A percentile compares a stretch with the other conserved stretches of the same genome.
phyloP scores from a whole-genome alignment of 148 eudicot genomes.

The Silene uniflora region DNA sequence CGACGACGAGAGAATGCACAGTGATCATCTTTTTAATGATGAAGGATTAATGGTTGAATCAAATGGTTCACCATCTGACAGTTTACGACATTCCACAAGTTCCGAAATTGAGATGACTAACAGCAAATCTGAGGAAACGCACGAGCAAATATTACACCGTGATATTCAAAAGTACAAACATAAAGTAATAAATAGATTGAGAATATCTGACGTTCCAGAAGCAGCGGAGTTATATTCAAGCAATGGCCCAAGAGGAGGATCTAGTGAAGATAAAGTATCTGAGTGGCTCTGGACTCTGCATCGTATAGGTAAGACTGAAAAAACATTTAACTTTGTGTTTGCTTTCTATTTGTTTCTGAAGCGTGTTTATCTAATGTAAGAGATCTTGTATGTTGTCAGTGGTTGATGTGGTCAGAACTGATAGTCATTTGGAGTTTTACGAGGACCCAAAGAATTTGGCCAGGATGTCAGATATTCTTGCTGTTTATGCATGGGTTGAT shows the following conservation, averaged over 20 bases:
- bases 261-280: slow-evolving; percentile 70
- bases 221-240: slow-evolving; percentile 35
- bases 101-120: slow-evolving; percentile 44
- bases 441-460: slow-evolving; percentile 90
- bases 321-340: background rate
- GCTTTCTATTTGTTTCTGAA: background rate
- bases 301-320: slow-evolving; percentile 52
- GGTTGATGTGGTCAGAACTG: slow-evolving; percentile 98
- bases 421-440: slow-evolving; percentile 86
- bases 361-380: slow-evolving; percentile 3
- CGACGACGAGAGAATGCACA: slow-evolving; percentile 57
- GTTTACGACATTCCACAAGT: slow-evolving; percentile 27
- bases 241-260: slow-evolving; percentile 34
- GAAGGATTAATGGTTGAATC: slow-evolving; percentile 66
- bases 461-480: slow-evolving; percentile 98
- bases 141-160: slow-evolving; percentile 32
- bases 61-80: slow-evolving; percentile 38
- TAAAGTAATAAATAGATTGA: slow-evolving; percentile 49
- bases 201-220: slow-evolving; percentile 67
- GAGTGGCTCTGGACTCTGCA: slow-evolving; percentile 99
- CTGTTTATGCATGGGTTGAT: slow-evolving; percentile 99
- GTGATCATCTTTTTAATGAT: slow-evolving; percentile 54
- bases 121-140: slow-evolving; percentile 26
- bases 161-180: slow-evolving; percentile 43
- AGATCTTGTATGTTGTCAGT: slow-evolving; percentile 45